Percentiles rank a stretch among this genome's conserved stretches.
These are phyloP conservation scores for Paramecium sonneborni DNA, from an alignment of 73 alveolate genomes.

Conservation along the genomic window DNA sequence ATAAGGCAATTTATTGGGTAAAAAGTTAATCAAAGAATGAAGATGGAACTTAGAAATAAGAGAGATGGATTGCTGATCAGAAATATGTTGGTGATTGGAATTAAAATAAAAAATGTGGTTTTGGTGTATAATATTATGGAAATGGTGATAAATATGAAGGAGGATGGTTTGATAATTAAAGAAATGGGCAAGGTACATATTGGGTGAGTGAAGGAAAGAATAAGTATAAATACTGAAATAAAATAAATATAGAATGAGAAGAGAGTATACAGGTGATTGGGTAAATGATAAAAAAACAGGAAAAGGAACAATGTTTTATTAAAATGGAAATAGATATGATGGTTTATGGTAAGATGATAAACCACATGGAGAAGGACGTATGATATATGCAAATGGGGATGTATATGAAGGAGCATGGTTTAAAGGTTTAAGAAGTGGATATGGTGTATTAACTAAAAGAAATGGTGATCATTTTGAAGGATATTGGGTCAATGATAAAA, in stretches of 20 bases:
- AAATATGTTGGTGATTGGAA: slow-evolving; percentile 92
- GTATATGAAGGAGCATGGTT: slow-evolving; percentile 96
- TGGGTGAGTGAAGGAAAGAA: slow-evolving; percentile 88
- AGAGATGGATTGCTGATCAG: slow-evolving; percentile 83
- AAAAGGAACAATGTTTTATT: slow-evolving; percentile 92
- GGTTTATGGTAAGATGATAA: slow-evolving; percentile 94
- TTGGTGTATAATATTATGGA: slow-evolving; percentile 81
- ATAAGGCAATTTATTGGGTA: slow-evolving; percentile 95
- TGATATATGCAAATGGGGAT: slow-evolving; percentile 94
- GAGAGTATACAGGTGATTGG: slow-evolving; percentile 98
- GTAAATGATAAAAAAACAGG: slow-evolving; percentile 96
- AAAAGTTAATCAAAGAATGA: slow-evolving; percentile 83
- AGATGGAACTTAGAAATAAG: slow-evolving; percentile 92
- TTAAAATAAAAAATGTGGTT: slow-evolving; percentile 85
- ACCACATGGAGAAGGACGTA: slow-evolving; percentile 95
- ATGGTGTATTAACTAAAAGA: slow-evolving; percentile 89
- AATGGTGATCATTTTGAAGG: slow-evolving; percentile 94
- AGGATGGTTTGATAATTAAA: slow-evolving; percentile 83
- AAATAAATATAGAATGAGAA: slow-evolving; percentile 73
- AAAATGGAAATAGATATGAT: slow-evolving; percentile 96
- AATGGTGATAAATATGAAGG: slow-evolving; percentile 96
- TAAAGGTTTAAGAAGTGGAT: slow-evolving; percentile 88
- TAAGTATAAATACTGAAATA: slow-evolving; percentile 26
- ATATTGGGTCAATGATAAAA: slow-evolving; percentile 91
- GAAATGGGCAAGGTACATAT: slow-evolving; percentile 96